phyloP scores from a whole-genome alignment of 1,284 basidiomycete species.

The Paramarasmius palmivorus region DNA sequence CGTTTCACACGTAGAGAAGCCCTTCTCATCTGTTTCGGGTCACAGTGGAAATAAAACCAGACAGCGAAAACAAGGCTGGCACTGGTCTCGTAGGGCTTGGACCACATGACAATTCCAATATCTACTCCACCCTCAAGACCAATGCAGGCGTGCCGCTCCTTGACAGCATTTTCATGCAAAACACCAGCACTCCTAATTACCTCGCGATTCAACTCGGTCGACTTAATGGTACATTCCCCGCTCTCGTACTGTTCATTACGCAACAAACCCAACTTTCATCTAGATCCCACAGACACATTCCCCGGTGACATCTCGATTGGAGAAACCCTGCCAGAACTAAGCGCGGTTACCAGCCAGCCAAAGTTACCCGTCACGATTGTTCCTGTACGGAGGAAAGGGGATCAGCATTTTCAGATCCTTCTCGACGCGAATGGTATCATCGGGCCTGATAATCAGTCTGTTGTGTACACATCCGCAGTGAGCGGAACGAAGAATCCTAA shows the following conservation, averaged over 20 bases:
- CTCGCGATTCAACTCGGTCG: constrained; percentile 57
- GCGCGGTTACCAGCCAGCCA: constrained; percentile 41
- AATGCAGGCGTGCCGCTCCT: constrained; percentile 48
- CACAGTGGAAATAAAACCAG: constrained; percentile 37
- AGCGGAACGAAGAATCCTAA: constrained; percentile 38
- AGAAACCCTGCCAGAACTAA: constrained; percentile 41
- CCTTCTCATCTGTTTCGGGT: constrained; percentile 11
- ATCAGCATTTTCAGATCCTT: constrained; percentile 55
- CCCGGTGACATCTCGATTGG: constrained; percentile 50
- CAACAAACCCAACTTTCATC: neutral
- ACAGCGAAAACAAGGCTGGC: constrained; percentile 29
- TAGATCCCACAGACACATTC: constrained; percentile 41
- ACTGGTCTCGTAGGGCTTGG: constrained; percentile 54
- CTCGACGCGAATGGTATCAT: constrained; percentile 52
- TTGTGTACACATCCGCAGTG: constrained; percentile 45
- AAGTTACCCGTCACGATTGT: constrained; percentile 39
- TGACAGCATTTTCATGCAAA: constrained; percentile 63
- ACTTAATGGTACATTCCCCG: constrained; percentile 26
- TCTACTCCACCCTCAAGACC: constrained; percentile 28
- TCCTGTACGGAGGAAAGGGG: constrained; percentile 27
- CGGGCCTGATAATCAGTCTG: constrained; percentile 46
- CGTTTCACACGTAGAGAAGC: neutral
- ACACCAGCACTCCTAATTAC: constrained; percentile 54
- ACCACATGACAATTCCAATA: constrained; percentile 46
- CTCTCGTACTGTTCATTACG: neutral